Evolutionary conservation across 2,329 filamentous ascomycete genomes (phyloP).

Genomic region (Uncinocarpus reesii): DNA sequence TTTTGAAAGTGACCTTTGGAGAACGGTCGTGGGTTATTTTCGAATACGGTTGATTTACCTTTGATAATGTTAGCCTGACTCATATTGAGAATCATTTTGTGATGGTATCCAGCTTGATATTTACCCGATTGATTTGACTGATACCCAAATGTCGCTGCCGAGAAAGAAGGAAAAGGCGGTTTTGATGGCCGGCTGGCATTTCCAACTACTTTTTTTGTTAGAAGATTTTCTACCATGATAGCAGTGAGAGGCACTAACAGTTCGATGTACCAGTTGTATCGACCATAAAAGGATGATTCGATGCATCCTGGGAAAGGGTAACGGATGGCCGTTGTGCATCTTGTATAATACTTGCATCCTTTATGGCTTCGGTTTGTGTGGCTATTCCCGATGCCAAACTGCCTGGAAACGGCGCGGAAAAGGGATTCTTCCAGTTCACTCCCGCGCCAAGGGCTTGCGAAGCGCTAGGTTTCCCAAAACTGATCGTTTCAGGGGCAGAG

Average conservation of each 20-base stretch:
- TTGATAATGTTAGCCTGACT: not conserved
- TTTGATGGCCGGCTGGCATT: not conserved
- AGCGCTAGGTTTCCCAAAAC: conserved; percentile 11
- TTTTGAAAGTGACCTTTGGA: not conserved
- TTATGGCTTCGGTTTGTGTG: not conserved
- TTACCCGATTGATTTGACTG: not conserved
- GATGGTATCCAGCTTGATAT: not conserved
- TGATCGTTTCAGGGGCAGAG: not conserved
- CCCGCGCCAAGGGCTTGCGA: not conserved
- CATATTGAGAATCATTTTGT: not conserved
- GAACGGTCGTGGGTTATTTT: no score
- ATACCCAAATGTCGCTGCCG: not conserved
- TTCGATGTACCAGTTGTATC: not conserved
- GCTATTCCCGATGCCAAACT: not conserved
- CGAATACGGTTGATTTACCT: not conserved
- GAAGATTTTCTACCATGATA: no score
- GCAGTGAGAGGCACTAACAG: not conserved
- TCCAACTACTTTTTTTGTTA: not conserved
- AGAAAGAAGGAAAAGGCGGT: not conserved
- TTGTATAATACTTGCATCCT: not conserved
- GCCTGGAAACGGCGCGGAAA: not conserved
- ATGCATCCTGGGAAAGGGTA: not conserved
- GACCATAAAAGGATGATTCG: not conserved
- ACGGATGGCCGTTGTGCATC: not conserved
- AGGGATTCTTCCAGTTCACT: not conserved